phyloP scores from a whole-genome alignment of 148 eudicot genomes.

The Arbutus unedo region DNA sequence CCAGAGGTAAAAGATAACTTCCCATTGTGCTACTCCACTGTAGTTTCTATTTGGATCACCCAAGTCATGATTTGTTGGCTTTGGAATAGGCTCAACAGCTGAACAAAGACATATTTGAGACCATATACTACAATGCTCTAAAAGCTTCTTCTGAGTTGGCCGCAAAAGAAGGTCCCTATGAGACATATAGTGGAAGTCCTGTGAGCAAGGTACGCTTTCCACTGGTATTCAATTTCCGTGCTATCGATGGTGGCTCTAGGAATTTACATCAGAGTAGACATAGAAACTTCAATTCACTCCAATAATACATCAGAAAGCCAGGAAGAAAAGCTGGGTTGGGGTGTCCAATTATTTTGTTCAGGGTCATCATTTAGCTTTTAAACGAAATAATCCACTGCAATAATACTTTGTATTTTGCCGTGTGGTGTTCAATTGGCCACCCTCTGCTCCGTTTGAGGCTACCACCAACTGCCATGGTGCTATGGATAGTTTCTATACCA shows the following conservation, averaged over 20 bases:
- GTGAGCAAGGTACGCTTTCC: constrained; percentile 67
- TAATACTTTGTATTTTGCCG: neutral
- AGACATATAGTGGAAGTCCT: constrained; percentile 79
- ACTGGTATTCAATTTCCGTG: neutral
- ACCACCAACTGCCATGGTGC: neutral
- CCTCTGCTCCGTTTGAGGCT: neutral
- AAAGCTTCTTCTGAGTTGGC: constrained; percentile 89
- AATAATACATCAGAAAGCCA: too few species aligned
- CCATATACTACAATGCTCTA: constrained; percentile 83
- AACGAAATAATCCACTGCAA: neutral
- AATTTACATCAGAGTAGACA: neutral
- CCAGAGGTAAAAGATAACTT: constrained; percentile 53
- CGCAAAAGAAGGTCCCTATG: constrained; percentile 79
- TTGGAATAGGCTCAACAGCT: constrained; percentile 76
- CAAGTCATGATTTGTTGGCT: neutral
- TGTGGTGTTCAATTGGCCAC: neutral
- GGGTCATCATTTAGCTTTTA: neutral
- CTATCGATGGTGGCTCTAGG: neutral
- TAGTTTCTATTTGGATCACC: constrained; percentile 8
- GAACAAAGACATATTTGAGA: constrained; percentile 94
- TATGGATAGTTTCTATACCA: neutral
- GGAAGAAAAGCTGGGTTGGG: neutral
- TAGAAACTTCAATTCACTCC: neutral
- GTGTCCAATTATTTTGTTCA: neutral
- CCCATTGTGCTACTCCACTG: neutral